Evolutionary conservation across 23 red algal species (phyloP), one percentile per base, ranked within the genome.

Genomic region (Chondrus crispus): DNA sequence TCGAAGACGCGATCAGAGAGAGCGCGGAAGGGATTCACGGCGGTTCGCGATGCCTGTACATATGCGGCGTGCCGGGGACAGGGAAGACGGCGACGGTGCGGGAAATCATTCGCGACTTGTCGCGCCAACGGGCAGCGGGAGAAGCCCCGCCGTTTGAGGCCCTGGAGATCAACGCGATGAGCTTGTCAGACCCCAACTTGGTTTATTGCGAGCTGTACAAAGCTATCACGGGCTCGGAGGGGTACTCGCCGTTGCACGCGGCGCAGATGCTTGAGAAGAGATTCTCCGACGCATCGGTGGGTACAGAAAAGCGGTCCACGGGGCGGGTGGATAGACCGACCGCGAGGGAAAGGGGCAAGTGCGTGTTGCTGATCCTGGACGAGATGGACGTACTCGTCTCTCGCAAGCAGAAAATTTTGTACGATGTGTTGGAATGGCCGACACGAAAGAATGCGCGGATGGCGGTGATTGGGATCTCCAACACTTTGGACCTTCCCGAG

Each of bases 401-500:
- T 14, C 30, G 92, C 12, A 77, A 60, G 19, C 90, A 96, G 52
- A 84, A 91, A 42, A 74, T 99, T 29, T 82, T 99, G 55, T 96
- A 96, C 81, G 91, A 99, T 36, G 73, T 99, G 58, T 79, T 99
- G 30, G 94, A 99, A n/a, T 99, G 97, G 97, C 53, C 93, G 13
- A 91, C 83, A 14, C 93, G 87, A 62, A 80, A 62, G 11, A 38
- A 45, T 24, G 82, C 97, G 45, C 63, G 74, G 22, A 78, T 99
- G 82, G 90, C 93, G 3, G 76, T 99, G 12, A 95, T 99, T 36
- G 94, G 94, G 6, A 99, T 99, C 76, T 89, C 94, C 7, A 99
- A 99, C 52, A 99, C 94, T 16, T 91, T 99, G 93, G 94, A 99
- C 84, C 82, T 99, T 50, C 97, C 97, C 30, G 97, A 99, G 54